phyloP scores from a whole-genome alignment of 1,284 basidiomycete species.

The Mycosarcoma maydis region DNA sequence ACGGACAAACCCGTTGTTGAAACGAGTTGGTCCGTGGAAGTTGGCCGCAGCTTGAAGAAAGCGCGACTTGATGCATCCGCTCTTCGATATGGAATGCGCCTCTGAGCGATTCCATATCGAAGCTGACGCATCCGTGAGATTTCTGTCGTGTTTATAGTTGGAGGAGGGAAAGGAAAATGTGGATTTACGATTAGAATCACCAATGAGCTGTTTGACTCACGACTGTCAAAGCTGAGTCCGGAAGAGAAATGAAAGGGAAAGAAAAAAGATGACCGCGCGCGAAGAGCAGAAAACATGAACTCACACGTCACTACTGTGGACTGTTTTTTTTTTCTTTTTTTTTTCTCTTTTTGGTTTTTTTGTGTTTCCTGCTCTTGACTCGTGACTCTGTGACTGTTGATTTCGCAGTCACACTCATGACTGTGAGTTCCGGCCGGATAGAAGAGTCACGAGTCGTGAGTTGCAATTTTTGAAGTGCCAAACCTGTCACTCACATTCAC shows the following conservation, averaged over 20 bases:
- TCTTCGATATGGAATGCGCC: background rate
- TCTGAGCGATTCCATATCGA: background rate
- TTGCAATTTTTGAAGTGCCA: background rate
- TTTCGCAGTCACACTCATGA: too few relatives aligned
- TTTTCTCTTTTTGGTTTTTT: too few relatives aligned
- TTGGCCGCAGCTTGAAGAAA: background rate
- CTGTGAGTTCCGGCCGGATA: conserved; percentile 31
- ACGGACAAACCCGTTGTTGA: conserved; percentile 16
- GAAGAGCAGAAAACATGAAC: too few relatives aligned
- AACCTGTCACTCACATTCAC: background rate
- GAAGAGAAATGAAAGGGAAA: conserved; percentile 1
- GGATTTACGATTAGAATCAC: too few relatives aligned
- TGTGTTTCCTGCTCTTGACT: too few relatives aligned
- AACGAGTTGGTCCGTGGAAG: background rate
- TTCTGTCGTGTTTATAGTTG: conserved; percentile 22
- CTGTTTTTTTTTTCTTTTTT: too few relatives aligned
- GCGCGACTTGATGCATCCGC: conserved; percentile 1
- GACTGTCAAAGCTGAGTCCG: background rate
- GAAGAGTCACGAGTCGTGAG: conserved; percentile 5
- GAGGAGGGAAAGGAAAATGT: conserved; percentile 3
- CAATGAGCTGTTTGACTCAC: background rate
- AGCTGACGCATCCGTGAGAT: conserved; percentile 7
- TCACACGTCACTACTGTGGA: too few relatives aligned
- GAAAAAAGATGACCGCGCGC: too few relatives aligned
- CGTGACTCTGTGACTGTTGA: too few relatives aligned